Evolutionary conservation across 140 eudicot genomes (phyloP), one percentile per base, ranked within the genome.

Genomic region (Bidens hawaiensis): DNA sequence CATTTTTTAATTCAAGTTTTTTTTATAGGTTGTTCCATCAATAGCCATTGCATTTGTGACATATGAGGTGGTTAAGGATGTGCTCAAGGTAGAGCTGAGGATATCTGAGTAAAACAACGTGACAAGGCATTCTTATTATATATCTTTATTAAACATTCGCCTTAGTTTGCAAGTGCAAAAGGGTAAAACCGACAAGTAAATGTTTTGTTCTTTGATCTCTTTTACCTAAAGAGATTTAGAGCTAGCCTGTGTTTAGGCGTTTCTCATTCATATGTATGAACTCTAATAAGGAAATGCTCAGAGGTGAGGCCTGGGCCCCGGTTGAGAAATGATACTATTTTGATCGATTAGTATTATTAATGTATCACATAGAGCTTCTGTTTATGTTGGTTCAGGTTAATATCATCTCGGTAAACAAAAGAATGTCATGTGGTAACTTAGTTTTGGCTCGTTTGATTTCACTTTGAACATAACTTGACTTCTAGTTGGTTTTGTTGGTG

Each of bases 31-130:
- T 42, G 96, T 91, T 55, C 98, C 98, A 19, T 91, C 96, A 42
- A 91, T 91, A 67, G 93, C 98, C 21, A 87, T 91, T 68, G 98
- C 98, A n/a, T 91, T 91, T 80, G 98, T 91, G 80, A 76, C 96
- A 2, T 91, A 91, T 24, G 98, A 91, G 81, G 87, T 82, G 73
- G 89, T 91, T 76, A 91, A 84, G 79, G 95, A 82, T 69, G 67
- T 87, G 26, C 70, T 91, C 46, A 88, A 90, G 45, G 96, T 91
- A 61, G 98, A 91, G 68, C 82, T 87, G 73, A 80, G 96, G 68
- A 91, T 91, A 70, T 91, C 98, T 3, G 98, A 91, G 54, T 90
- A 69, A 78, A 43, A 47, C 17, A 53, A 45, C n/a, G n/a, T n/a
- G n/a, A n/a, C n/a, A n/a, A n/a, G 30, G 60, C 41, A 4, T 57